phyloP scores from a whole-genome alignment of 2,329 filamentous ascomycete genomes.

The Fusarium devonianum region DNA sequence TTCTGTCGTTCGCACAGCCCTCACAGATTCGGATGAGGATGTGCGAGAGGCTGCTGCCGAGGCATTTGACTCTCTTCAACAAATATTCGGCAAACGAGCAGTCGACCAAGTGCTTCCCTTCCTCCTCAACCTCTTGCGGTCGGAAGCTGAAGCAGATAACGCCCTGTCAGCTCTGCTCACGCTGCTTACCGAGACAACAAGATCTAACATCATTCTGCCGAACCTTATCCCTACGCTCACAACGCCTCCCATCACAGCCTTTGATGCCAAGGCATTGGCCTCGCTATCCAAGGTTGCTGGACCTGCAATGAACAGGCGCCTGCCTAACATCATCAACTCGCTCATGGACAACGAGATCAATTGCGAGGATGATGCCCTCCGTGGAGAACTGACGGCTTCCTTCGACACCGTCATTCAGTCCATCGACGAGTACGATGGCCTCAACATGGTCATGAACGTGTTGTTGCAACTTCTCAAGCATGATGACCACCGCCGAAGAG shows the following conservation, averaged over 20 bases:
- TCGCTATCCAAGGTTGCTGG: constrained; percentile 93
- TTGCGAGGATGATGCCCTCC: constrained; percentile 76
- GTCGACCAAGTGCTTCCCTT: constrained; percentile 95
- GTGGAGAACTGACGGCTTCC: constrained; percentile 75
- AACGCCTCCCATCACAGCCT: constrained; percentile 86
- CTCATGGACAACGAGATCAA: constrained; percentile 92
- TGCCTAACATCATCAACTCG: constrained; percentile 90
- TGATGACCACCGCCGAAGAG: constrained; percentile 86
- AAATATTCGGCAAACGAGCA: constrained; percentile 90
- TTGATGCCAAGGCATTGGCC: constrained; percentile 93
- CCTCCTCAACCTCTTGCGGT: constrained; percentile 86
- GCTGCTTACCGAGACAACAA: constrained; percentile 88
- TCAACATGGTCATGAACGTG: constrained; percentile 95
- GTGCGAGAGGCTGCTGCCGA: constrained; percentile 96
- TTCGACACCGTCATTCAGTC: constrained; percentile 92
- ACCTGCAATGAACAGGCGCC: constrained; percentile 85
- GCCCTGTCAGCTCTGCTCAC: constrained; percentile 92
- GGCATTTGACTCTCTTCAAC: constrained; percentile 94
- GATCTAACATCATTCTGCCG: constrained; percentile 95
- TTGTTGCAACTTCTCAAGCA: constrained; percentile 89
- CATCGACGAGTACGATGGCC: constrained; percentile 93
- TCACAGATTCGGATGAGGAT: constrained; percentile 88
- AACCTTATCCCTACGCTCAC: constrained; percentile 95
- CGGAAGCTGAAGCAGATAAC: constrained; percentile 87
- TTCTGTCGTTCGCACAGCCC: constrained; percentile 88